Evolutionary conservation across 2,329 filamentous ascomycete species (phyloP), one percentile per base, ranked within the genome.

Genomic region (Calonectria ilicicola): DNA sequence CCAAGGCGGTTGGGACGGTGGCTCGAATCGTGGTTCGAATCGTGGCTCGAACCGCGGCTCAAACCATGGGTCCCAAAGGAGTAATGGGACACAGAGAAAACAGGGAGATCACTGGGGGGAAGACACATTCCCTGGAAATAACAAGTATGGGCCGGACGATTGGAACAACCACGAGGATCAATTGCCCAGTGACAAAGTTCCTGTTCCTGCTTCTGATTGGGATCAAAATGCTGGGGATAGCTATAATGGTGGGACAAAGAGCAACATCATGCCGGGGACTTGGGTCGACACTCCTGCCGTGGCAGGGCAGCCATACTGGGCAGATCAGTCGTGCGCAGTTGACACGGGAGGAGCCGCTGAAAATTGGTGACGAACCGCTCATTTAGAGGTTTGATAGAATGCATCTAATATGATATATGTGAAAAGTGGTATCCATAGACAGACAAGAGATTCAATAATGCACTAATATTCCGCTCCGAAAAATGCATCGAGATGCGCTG

Each of bases 191-290:
- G 77, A 60, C 14, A 60, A 60, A 5, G 21, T 40, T 17, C 53
- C 53, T 10, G 35, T 12, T 9, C n/a, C n/a, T n/a, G 3, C 32
- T 14, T 14, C n/a, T 19, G 21, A 8, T 1, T 60, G 53, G 53
- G 35, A 8, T 40, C 21, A 78, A 23, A 76, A 72, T 14, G 75
- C 69, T 15, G 72, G 65, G 27, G 72, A 72, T 4, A 9, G 6
- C 15, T 60, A 40, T 17, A 38, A 38, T 19, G 53, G 38, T 17
- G 53, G 35, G 21, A 60, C 66, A 51, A 64, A 53, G 65, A 77
- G 73, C 69, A 83, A 81, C 35, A 76, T 81, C 35, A 83, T 83
- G 81, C 83, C 83, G 15, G 82, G 82, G 2, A 75, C 77, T 2
- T 83, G 82, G 81, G 73, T 73, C 7, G 72, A 77, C 10, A 63